Evolutionary conservation across 345 rosid genomes (phyloP), one percentile per base, ranked within the genome.

Genomic region (Sonneratia caseolaris): DNA sequence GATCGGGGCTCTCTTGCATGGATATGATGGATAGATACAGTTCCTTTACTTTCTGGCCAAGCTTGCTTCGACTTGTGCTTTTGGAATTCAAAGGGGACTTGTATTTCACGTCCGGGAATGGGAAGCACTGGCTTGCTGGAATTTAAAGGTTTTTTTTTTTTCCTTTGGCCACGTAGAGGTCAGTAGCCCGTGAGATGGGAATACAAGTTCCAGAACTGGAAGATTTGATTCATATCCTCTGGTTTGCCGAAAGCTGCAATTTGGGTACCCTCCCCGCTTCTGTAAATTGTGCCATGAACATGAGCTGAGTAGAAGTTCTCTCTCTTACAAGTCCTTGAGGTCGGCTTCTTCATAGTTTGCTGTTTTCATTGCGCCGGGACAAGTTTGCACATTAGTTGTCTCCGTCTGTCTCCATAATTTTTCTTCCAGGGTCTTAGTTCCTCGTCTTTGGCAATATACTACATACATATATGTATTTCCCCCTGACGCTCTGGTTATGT

Each of bases 1-100:
- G 99, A 95, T 71, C 85, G 96, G 48, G 98, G 97, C 68, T 82
- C 97, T 76, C 92, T 89, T 68, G 99, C 99, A 64, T 95, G 96
- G 96, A 89, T 95, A 67, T 53, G 74, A 56, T 11, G 38, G 6
- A 11, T 2, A 15, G 19, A 62, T 32, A 32, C 19, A 62, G 66
- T 27, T 62, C 16, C 18, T 62, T 62, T 62, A 32, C 66, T 32
- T 62, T 35, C 66, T 1, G 18, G 66, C 66, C 5, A 13, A 35
- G 66, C 66, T 62, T 27, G 38, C 37, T 11, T 35, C 38, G 27
- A 37, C 66, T 13, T 37, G 18, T 10, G 66, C 6, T 75, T 72
- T 74, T 42, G 79, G 82, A 75, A 72, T 73, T 76, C 73, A 40
- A 51, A 42, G 45, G 37, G 66, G 74, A 68, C 78, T 73, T 70